phyloP scores from a whole-genome alignment of 2,329 filamentous ascomycete genomes.

The Alternaria triticina region DNA sequence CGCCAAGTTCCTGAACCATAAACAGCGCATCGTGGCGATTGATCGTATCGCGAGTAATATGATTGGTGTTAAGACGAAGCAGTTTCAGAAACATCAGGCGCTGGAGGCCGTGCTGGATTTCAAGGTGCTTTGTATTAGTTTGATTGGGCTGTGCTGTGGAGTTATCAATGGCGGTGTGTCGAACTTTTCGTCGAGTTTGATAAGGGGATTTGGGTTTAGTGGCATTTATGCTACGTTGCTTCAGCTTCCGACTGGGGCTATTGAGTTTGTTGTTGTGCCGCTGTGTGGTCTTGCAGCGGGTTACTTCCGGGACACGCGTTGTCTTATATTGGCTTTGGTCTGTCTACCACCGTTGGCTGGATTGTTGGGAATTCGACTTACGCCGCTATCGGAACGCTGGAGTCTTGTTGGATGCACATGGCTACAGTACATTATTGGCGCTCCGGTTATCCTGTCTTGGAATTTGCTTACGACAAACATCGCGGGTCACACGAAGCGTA shows the following conservation, averaged over 20 bases:
- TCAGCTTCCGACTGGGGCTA: constrained; percentile 53
- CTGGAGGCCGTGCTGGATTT: constrained; percentile 51
- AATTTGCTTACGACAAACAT: constrained; percentile 54
- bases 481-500: constrained; percentile 61
- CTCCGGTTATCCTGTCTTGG: constrained; percentile 60
- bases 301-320: constrained; percentile 39
- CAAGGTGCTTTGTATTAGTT: constrained; percentile 49
- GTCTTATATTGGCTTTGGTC: constrained; percentile 46
- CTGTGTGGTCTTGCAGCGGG: constrained; percentile 44
- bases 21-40: constrained; percentile 49
- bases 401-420: constrained; percentile 61
- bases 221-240: constrained; percentile 52
- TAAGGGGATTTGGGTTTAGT: constrained; percentile 53
- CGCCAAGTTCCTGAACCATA: constrained; percentile 48
- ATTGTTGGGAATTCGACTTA: constrained; percentile 59
- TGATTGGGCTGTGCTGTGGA: constrained; percentile 54
- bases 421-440: constrained; percentile 59
- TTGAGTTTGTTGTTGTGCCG: constrained; percentile 52
- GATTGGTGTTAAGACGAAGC: constrained; percentile 52
- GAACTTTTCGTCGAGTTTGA: constrained; percentile 57
- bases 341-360: constrained; percentile 57
- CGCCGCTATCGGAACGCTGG: constrained; percentile 54
- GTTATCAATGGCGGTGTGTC: constrained; percentile 59
- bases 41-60: constrained; percentile 50
- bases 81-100: constrained; percentile 46